These are phyloP conservation scores for Ophiostoma ips DNA, from an alignment of 2,329 filamentous ascomycete genomes.

Conservation along the genomic window DNA sequence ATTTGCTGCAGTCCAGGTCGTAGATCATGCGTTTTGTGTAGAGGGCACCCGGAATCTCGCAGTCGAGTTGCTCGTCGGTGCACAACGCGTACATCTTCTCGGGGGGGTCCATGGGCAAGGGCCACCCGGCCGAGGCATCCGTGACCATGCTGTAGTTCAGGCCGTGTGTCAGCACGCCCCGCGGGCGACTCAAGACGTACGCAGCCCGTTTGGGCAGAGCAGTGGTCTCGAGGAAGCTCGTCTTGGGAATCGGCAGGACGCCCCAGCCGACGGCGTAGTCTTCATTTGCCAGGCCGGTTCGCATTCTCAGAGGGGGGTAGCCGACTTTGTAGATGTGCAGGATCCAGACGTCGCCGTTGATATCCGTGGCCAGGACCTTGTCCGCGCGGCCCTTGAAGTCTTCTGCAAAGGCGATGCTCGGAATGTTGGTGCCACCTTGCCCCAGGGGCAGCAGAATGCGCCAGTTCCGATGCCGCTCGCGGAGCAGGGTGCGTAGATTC, in stretches of 20 bases:
- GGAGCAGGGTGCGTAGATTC: slow-evolving; percentile 23
- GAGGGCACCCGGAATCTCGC: too few species aligned
- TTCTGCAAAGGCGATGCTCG: slow-evolving; percentile 37
- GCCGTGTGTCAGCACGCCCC: neutral
- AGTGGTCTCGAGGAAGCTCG: neutral
- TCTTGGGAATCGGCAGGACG: neutral
- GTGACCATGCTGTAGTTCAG: neutral
- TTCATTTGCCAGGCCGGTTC: neutral
- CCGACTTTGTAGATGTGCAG: slow-evolving; percentile 37
- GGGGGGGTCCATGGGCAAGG: neutral
- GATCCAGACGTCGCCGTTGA: slow-evolving; percentile 34
- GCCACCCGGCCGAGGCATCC: neutral
- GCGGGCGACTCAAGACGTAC: neutral
- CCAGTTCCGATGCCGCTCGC: slow-evolving; percentile 32
- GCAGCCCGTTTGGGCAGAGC: neutral
- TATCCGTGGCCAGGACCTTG: slow-evolving; percentile 37
- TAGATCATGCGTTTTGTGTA: too few species aligned
- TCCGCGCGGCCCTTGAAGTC: slow-evolving; percentile 33
- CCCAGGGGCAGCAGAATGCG: slow-evolving; percentile 33
- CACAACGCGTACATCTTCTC: too few species aligned
- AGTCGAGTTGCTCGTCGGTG: neutral
- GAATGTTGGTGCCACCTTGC: slow-evolving; percentile 31
- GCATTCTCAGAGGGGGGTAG: slow-evolving; percentile 16
- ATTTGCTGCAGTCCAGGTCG: too few species aligned
- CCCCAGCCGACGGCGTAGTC: neutral